Conservation (phyloP, 768 basidiomycete genomes). For the Lactarius vividus region DNA sequence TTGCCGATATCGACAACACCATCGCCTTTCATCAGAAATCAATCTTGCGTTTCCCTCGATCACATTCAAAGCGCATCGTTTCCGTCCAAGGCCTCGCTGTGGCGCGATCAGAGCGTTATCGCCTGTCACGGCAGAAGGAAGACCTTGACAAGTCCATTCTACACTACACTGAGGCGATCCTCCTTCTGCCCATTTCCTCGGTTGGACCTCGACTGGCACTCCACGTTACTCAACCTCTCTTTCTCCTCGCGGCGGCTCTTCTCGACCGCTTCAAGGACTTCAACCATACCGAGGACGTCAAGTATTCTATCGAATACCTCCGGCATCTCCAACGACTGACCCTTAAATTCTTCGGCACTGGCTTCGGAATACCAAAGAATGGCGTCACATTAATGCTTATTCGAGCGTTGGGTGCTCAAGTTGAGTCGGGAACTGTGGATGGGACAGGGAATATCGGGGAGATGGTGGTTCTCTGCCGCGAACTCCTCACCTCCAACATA, state of each 20-base stretch:
- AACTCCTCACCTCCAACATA: background rate
- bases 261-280: background rate
- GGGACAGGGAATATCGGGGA: background rate
- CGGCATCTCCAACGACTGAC: background rate
- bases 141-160: background rate
- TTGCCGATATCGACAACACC: background rate
- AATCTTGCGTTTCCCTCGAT: background rate
- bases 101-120: background rate
- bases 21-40: background rate
- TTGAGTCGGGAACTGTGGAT: background rate
- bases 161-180: background rate
- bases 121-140: background rate
- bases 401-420: background rate
- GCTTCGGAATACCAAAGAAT: too few species aligned
- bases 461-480: background rate
- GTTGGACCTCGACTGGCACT: fast-evolving
- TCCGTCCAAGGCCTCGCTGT: background rate
- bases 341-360: background rate
- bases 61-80: background rate
- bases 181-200: background rate
- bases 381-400: background rate
- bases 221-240: background rate
- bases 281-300: background rate
- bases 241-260: background rate
- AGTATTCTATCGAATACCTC: background rate